Conservation (phyloP, 1,284 basidiomycete genomes). For the Schizophyllum commune region DNA sequence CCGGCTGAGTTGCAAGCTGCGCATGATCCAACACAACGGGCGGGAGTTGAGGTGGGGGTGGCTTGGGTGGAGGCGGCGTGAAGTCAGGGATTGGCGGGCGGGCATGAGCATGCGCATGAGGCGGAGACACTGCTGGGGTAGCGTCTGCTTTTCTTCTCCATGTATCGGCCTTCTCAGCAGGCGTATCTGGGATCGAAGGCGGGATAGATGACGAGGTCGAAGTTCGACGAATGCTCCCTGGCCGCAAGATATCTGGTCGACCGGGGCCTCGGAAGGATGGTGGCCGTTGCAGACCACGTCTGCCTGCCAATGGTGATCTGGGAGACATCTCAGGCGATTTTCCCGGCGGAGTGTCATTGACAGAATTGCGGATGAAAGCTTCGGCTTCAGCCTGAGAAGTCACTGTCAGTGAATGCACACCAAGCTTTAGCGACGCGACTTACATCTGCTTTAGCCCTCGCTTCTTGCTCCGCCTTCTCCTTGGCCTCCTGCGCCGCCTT, state of each 20-base stretch:
- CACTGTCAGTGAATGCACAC: too few species aligned
- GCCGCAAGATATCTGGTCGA: too few species aligned
- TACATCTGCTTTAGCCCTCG: not conserved
- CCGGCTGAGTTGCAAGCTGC: constrained; percentile 35
- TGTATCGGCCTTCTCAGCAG: too few species aligned
- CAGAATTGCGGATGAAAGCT: constrained; percentile 37
- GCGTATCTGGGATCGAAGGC: too few species aligned
- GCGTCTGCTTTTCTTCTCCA: not conserved
- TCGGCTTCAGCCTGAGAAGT: constrained; percentile 26
- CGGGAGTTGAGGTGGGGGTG: constrained; percentile 22
- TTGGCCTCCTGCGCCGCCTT: constrained; percentile 6
- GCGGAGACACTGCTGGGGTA: not conserved
- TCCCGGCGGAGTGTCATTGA: constrained; percentile 15
- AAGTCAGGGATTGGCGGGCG: not conserved
- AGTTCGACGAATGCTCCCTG: too few species aligned
- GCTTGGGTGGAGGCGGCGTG: constrained; percentile 10
- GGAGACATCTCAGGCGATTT: constrained; percentile 12
- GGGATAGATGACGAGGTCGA: too few species aligned
- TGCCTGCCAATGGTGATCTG: constrained; percentile 15
- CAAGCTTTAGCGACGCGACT: not conserved
- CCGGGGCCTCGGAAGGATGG: not conserved
- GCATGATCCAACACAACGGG: constrained; percentile 34
- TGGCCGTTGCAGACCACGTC: constrained; percentile 12
- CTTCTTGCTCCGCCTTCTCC: not conserved
- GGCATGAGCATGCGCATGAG: not conserved